Percentiles rank a stretch among this genome's conserved stretches.
phyloP scores from a whole-genome alignment of 192 early-diverging fungal genomes.

The Backusella psychrophila region DNA sequence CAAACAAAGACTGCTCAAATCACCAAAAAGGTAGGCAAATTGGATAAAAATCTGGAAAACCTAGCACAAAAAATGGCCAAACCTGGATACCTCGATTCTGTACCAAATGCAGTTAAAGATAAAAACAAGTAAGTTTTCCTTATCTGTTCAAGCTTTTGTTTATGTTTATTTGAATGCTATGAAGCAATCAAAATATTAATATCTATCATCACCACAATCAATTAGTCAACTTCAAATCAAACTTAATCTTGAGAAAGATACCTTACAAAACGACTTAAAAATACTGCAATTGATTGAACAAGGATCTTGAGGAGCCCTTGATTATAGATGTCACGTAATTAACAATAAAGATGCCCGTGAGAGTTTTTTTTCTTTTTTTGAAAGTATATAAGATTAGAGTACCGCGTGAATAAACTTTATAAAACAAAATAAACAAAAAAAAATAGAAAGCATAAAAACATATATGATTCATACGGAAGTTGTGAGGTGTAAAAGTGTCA shows the following conservation, averaged over 20 bases:
- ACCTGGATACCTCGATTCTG: slow-evolving; percentile 25
- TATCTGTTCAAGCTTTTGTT: neutral
- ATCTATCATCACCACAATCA: neutral
- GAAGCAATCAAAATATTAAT: neutral
- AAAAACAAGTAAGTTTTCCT: slow-evolving; percentile 37
- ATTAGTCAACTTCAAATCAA: slow-evolving; percentile 11
- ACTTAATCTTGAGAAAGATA: slow-evolving; percentile 13
- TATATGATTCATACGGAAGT: slow-evolving; percentile 1
- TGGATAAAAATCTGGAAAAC: slow-evolving; percentile 26
- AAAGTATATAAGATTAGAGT: neutral
- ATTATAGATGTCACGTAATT: neutral
- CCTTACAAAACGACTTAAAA: slow-evolving; percentile 15
- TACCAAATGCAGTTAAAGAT: slow-evolving; percentile 28
- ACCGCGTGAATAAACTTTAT: neutral
- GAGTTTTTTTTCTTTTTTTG: neutral
- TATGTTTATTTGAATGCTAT: neutral
- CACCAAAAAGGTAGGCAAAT: slow-evolving; percentile 33
- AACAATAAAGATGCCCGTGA: neutral
- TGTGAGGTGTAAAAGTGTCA: neutral
- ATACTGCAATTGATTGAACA: neutral
- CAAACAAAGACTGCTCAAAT: slow-evolving; percentile 17
- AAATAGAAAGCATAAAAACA: neutral
- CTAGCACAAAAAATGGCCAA: slow-evolving; percentile 26
- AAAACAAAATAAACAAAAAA: neutral
- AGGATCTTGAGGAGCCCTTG: neutral